Base-by-base conservation (phyloP, 2,329 filamentous ascomycete genomes). In the Monosporascus sp. region DNA sequence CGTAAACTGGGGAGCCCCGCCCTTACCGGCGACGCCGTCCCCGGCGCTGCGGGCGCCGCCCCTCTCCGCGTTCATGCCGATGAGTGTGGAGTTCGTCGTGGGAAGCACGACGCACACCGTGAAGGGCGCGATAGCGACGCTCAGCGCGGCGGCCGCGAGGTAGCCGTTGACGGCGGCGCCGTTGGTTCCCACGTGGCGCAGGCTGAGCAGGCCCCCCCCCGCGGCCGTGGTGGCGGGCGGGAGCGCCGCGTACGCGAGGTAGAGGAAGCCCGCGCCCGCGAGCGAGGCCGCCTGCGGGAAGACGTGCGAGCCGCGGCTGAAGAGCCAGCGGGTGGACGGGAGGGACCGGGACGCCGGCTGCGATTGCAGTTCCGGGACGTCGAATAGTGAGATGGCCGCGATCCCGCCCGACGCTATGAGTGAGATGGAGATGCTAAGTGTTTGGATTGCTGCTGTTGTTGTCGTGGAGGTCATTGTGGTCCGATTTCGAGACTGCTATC, bases 311-410 rank as follows among this genome's bases (percentile, higher is more conserved):
- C 69, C 69, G 0, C 69, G 65, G 37, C 64, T 68, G 59, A 71
- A 71, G 34, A 71, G 65, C 69, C 68, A 71, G 43, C 67, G 66
- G 3, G 56, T 64, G 41, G 61, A 56, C n/a, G 69, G 69, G 1
- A 71, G 64, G 2, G 69, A 69, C 49, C 67, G 68, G 1, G 68
- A 70, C n/a, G 67, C 67, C 19, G 67, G 69, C 48, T 70, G 69
- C 1, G 69, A 66, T 55, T 60, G 57, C 11, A 71, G 53, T 11
- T 64, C 50, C 14, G 67, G 67, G 7, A 66, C 54, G 52, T 66
- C 61, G 60, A 71, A 71, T 48, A 69, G 51, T 31, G 69, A 66
- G 36, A 69, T 55, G 19, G 64, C 57, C 16, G 66, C 64, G 52
- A 71, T 70, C 37, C 67, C 67, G 38, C 69, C 69, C 9, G 69